These are phyloP conservation scores for Talaromyces sp. DNA, from an alignment of 2,329 filamentous ascomycete species.

Conservation along the genomic window DNA sequence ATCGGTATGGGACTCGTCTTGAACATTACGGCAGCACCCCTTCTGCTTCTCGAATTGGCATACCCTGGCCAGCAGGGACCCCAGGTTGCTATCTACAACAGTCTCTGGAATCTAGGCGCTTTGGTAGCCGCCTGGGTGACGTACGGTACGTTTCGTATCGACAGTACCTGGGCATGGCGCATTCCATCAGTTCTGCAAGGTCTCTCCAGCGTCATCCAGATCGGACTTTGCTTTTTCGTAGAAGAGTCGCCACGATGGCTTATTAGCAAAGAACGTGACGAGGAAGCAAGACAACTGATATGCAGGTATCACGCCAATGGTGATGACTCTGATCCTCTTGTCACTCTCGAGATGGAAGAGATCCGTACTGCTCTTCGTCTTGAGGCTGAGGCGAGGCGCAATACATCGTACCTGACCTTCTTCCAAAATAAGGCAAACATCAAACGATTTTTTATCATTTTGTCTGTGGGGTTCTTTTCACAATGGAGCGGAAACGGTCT, in stretches of 20 bases:
- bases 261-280: conserved; percentile 56
- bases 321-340: conserved; percentile 33
- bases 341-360: conserved; percentile 35
- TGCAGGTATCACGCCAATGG: conserved; percentile 59
- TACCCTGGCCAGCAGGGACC: conserved; percentile 66
- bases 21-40: conserved; percentile 61
- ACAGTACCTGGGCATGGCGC: conserved; percentile 64
- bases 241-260: conserved; percentile 60
- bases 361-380: conserved; percentile 44
- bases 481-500: conserved; percentile 67
- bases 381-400: conserved; percentile 50
- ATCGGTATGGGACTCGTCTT: conserved; percentile 67
- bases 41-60: conserved; percentile 64
- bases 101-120: conserved; percentile 61
- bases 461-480: conserved; percentile 34
- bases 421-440: conserved; percentile 47
- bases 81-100: conserved; percentile 66
- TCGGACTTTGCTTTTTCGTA: background rate
- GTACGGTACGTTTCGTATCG: conserved; percentile 59
- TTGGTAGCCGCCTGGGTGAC: conserved; percentile 58
- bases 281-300: conserved; percentile 56
- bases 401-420: conserved; percentile 54
- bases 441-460: conserved; percentile 37
- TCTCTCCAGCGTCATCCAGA: conserved; percentile 56
- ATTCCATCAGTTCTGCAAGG: conserved; percentile 62